These are phyloP conservation scores for Acrodontium crateriforme DNA, from an alignment of 2,329 filamentous ascomycete species.

Conservation along the genomic window DNA sequence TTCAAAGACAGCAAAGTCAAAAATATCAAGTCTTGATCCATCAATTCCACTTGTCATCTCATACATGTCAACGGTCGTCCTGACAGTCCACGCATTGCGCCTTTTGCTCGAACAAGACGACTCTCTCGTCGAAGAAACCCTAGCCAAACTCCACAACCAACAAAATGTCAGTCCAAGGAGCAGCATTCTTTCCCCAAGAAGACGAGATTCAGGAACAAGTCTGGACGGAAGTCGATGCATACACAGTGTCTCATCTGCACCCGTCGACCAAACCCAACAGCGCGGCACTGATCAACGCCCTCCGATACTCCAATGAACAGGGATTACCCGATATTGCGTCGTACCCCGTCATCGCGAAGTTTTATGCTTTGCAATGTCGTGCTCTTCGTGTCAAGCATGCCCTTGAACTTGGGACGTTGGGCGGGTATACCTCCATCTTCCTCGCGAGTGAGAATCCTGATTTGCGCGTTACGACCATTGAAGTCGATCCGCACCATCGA, in stretches of 20 bases:
- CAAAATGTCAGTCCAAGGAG: too few relatives aligned
- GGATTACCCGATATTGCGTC: slow-evolving; percentile 24
- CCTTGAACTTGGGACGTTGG: slow-evolving; percentile 43
- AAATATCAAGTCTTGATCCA: too few relatives aligned
- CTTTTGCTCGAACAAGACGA: too few relatives aligned
- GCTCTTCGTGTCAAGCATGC: slow-evolving; percentile 15
- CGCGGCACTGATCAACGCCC: slow-evolving; percentile 4
- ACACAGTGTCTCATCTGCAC: slow-evolving; percentile 21
- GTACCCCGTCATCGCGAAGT: slow-evolving; percentile 23
- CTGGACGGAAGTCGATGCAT: slow-evolving; percentile 14
- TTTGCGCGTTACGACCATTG: slow-evolving; percentile 36
- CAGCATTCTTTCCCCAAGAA: not conserved
- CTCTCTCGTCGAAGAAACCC: slow-evolving; percentile 1
- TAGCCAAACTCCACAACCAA: slow-evolving; percentile 11
- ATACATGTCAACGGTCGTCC: too few relatives aligned
- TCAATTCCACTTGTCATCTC: too few relatives aligned
- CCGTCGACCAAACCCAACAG: slow-evolving; percentile 2
- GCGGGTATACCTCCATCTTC: slow-evolving; percentile 42
- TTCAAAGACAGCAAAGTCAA: too few relatives aligned
- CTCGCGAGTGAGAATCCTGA: slow-evolving; percentile 29
- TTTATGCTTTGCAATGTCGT: slow-evolving; percentile 26
- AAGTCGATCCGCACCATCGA: slow-evolving; percentile 33
- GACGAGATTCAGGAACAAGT: too few relatives aligned
- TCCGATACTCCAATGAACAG: slow-evolving; percentile 6
- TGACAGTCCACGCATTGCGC: too few relatives aligned